phyloP scores from a whole-genome alignment of 306 rosid genomes.

The Fragaria iinumae region DNA sequence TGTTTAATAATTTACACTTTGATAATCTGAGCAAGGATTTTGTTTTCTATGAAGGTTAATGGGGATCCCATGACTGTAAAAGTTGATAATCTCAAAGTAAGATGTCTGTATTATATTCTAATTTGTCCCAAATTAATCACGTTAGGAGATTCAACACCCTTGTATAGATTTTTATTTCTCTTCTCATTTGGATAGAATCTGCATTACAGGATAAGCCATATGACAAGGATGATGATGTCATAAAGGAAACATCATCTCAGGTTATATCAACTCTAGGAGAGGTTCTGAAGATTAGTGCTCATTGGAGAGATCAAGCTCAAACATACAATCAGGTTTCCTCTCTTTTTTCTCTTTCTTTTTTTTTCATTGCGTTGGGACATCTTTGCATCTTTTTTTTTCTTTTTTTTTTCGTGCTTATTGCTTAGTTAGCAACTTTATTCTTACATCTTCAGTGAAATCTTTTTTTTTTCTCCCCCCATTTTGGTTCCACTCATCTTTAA shows the following conservation, averaged over 20 bases:
- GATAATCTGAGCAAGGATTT: not conserved
- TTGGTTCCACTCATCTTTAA: not conserved
- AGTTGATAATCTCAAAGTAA: conserved; percentile 96
- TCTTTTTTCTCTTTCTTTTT: too few species aligned
- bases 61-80: conserved; percentile 91
- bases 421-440: not conserved
- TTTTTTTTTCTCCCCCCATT: not conserved
- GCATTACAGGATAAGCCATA: conserved; percentile 69
- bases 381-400: not conserved
- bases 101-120: conserved; percentile 15
- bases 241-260: conserved; percentile 91
- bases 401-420: not conserved
- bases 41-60: conserved; percentile 53
- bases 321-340: conserved; percentile 69
- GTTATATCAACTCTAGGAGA: conserved; percentile 72
- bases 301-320: conserved; percentile 88
- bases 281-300: conserved; percentile 73
- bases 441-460: not conserved
- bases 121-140: conserved; percentile 17
- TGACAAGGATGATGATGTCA: conserved; percentile 79
- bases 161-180: not conserved
- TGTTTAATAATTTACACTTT: not conserved
- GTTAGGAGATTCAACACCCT: conserved; percentile 13
- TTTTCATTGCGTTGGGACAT: not conserved
- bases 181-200: conserved; percentile 20